A percentile compares a stretch with the other conserved stretches of the same genome.
These are phyloP conservation scores for Amesomyces nigricolor DNA, from an alignment of 2,329 filamentous ascomycete species.

Conservation along the genomic window DNA sequence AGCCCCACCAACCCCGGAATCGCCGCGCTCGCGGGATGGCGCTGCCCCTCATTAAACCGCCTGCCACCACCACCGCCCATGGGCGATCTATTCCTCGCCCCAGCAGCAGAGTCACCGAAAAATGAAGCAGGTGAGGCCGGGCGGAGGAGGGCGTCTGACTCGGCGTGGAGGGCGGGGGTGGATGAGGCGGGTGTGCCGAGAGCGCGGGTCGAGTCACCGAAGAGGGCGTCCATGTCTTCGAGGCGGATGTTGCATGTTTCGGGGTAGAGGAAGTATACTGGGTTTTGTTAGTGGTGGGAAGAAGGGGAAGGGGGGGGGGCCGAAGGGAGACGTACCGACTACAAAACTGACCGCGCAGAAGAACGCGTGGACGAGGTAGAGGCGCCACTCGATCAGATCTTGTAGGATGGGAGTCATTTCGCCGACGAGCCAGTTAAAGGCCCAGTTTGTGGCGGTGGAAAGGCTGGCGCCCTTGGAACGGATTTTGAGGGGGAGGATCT, in stretches of 20 bases:
- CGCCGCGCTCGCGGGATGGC: conserved; percentile 49
- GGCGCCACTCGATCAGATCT: conserved; percentile 84
- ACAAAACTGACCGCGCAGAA: conserved; percentile 88
- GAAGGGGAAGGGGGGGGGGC: neutral
- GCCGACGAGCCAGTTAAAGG: conserved; percentile 95
- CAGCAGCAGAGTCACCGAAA: conserved; percentile 50
- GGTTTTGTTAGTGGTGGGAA: conserved; percentile 1
- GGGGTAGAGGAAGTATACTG: conserved; percentile 96
- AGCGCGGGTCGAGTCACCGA: conserved; percentile 84
- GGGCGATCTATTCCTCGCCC: conserved; percentile 36
- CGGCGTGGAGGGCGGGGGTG: conserved; percentile 69
- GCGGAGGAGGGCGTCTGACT: conserved; percentile 76
- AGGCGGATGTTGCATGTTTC: conserved; percentile 93
- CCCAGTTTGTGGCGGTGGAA: conserved; percentile 96
- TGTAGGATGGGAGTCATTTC: conserved; percentile 92
- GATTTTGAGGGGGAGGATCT: conserved; percentile 94
- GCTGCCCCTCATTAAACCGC: no score
- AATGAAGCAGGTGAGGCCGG: conserved; percentile 74
- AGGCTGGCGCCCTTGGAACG: conserved; percentile 94
- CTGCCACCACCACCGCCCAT: conserved; percentile 25
- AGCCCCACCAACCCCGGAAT: conserved; percentile 74
- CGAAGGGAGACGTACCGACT: no score
- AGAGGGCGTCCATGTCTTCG: conserved; percentile 93
- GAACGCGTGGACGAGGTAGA: conserved; percentile 93
- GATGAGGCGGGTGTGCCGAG: conserved; percentile 71